Percentiles rank a stretch among this genome's conserved stretches.
Evolutionary conservation across 2,329 filamentous ascomycete genomes (phyloP).

Genomic region (Curvularia spicifera): DNA sequence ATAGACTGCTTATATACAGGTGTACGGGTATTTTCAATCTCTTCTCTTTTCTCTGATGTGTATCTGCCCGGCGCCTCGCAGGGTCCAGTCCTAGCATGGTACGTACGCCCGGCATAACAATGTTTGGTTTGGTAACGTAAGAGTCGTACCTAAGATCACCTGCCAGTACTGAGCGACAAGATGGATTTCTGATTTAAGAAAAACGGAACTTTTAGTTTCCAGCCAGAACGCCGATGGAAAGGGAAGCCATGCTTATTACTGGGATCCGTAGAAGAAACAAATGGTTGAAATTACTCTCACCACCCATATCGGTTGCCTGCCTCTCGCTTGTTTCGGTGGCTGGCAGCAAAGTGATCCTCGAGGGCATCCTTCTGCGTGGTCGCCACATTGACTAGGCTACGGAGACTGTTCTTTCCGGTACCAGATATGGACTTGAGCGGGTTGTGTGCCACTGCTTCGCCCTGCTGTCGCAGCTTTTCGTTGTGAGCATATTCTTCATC

Average conservation of each 20-base stretch:
- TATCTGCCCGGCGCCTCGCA: too few relatives aligned
- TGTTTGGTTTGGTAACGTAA: not conserved
- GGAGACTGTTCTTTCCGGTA: slow-evolving; percentile 87
- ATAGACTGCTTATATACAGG: too few relatives aligned
- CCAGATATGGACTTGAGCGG: slow-evolving; percentile 77
- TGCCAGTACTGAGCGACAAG: not conserved
- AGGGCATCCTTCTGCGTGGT: slow-evolving; percentile 83
- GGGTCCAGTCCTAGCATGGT: too few relatives aligned
- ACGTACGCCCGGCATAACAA: too few relatives aligned
- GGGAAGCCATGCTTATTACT: too few relatives aligned
- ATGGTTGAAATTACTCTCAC: slow-evolving; percentile 49
- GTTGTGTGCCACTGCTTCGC: slow-evolving; percentile 75
- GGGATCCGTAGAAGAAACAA: not conserved
- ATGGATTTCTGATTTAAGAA: not conserved
- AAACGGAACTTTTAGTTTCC: not conserved
- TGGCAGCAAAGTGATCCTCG: slow-evolving; percentile 88
- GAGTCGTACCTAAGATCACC: not conserved
- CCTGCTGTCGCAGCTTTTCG: slow-evolving; percentile 72
- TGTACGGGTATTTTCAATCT: too few relatives aligned
- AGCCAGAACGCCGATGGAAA: not conserved
- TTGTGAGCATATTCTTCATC: slow-evolving; percentile 87
- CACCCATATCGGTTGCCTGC: slow-evolving; percentile 86
- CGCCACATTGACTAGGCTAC: slow-evolving; percentile 84
- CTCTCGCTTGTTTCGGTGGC: slow-evolving; percentile 79
- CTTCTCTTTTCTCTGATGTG: too few relatives aligned